Base-by-base conservation (phyloP, 352 stramenopile genomes). In the Blastocystis sp. region DNA sequence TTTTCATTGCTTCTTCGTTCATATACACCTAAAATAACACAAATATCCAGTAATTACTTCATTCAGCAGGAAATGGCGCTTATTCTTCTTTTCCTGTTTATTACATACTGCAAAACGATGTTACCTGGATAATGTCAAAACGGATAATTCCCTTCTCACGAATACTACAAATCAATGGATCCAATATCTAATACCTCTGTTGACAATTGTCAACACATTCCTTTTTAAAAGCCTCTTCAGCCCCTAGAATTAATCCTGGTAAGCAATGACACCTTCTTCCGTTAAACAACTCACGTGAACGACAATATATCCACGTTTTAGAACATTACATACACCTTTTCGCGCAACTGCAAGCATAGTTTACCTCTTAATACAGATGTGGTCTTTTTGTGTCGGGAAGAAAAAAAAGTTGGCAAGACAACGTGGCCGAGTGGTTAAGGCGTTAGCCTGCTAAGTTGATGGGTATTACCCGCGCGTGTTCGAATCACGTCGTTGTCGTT, bases 401-500 rank as follows among this genome's bases (percentile, higher is more conserved):
- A 15, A 7, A 62, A 62, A 13, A 33, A n/a, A 3, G 15, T 33
- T 33, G 2, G 24, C 5, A 70, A 53, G 68, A 79, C 68, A 79
- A 79, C 68, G 68, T 79, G 68, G 68, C 44, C 44, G 44, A 60
- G 40, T 76, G 64, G 64, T 76, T 76, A 76, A 76, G 64, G 64
- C 64, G 64, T 76, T 76, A 76, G 64, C 64, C 68, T 79, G 68
- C 68, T 79, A 79, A 79, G 68, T 79, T 79, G 33, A 79, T 79
- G 68, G 68, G 68, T 62, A 62, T 59, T 79, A 62, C 68, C 68
- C 68, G 68, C 68, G 68, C 68, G 68, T 79, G 68, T 79, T 79
- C 68, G 68, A 79, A 79, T 79, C 68, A 79, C 68, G 68, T 79
- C 68, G 68, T 79, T 79, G 68, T 79, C 68, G 68, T 57, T 79